Base-by-base conservation (phyloP, 495 filamentous ascomycete species). In the Elaphomyces granulatus region DNA sequence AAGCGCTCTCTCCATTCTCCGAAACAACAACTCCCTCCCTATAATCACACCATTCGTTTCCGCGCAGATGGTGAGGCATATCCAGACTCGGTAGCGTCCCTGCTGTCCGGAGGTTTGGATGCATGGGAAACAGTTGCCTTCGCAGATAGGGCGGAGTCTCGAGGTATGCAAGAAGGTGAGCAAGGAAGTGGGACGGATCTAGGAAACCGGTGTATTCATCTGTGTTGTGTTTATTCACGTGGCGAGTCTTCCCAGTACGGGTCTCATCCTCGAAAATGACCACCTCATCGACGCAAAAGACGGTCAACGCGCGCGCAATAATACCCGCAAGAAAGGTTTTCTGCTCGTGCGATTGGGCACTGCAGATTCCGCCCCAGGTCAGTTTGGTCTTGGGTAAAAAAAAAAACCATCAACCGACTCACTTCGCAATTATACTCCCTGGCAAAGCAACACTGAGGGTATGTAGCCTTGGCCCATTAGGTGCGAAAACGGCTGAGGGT, bases 271-370 rank as follows among this genome's bases (percentile, higher is more conserved):
- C 71, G 52, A 78, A 87, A 40, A 87, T 54, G 33, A 87, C 64
- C 19, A 88, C 65, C 55, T 88, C 83, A 48, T 88, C 83, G 38
- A 87, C 71, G 44, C 70, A 78, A 51, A 84, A 87, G 42, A 86
- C 78, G 17, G 80, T 75, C 6, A 76, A 59, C 10, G 78, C 80
- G 15, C 83, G 77, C 2, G 80, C 82, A 16, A 88, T 70, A 40
- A 73, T 72, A 15, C 77, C 75, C 3, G 75, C 77, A 30, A 81
- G 61, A 17, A 61, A 57, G 7, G 75, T 76, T 49, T 78, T 76
- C 41, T 78, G 75, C 32, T 83, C 78, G 35, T 72, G 72, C 15
- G 76, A 65, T 50, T 67, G 57, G 7, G 68, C 70, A 51, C 70
- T 75, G 36, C 21, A 28, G 8, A 50, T 21, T 19, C 31, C 1